A percentile compares a stretch with the other conserved stretches of the same genome.
Evolutionary conservation across 352 stramenopile species (phyloP).

Genomic region (Globisporangium nunn): DNA sequence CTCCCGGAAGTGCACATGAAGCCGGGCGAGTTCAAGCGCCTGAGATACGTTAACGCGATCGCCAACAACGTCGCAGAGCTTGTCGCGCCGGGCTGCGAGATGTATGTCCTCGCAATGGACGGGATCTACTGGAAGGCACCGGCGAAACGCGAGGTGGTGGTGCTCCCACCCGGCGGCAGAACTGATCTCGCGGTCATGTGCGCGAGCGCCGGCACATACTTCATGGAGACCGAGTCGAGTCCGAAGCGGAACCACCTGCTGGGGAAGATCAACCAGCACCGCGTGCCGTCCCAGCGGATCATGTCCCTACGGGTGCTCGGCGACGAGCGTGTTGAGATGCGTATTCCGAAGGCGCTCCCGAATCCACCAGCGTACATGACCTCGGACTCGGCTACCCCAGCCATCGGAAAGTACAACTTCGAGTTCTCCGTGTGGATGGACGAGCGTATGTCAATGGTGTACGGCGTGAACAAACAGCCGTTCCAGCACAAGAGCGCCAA

Average conservation of each 20-base stretch:
- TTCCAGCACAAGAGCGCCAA: constrained; percentile 41
- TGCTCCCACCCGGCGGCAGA: constrained; percentile 58
- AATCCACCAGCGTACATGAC: constrained; percentile 59
- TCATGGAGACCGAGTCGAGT: constrained; percentile 56
- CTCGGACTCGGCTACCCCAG: constrained; percentile 6
- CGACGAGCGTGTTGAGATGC: constrained; percentile 18
- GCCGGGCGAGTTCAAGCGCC: constrained; percentile 48
- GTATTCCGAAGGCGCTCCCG: constrained; percentile 28
- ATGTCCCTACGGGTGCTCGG: constrained; percentile 39
- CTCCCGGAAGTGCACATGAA: constrained; percentile 47
- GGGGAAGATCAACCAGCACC: constrained; percentile 55
- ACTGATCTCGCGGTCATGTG: constrained; percentile 59
- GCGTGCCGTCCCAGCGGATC: constrained; percentile 59
- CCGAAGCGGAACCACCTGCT: constrained; percentile 50
- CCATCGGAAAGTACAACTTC: constrained; percentile 51
- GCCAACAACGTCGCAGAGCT: constrained; percentile 78
- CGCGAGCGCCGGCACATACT: constrained; percentile 40
- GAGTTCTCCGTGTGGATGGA: constrained; percentile 76
- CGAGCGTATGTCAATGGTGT: constrained; percentile 23
- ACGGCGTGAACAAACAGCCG: constrained; percentile 58
- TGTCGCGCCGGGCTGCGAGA: constrained; percentile 39
- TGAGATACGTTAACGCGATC: constrained; percentile 71
- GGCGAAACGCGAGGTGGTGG: constrained; percentile 34
- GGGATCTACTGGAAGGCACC: constrained; percentile 55
- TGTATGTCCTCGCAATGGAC: constrained; percentile 62